Percentiles rank a stretch among this genome's conserved stretches.
phyloP scores from a whole-genome alignment of 352 stramenopile genomes.

The Pseudoperonospora humuli region DNA sequence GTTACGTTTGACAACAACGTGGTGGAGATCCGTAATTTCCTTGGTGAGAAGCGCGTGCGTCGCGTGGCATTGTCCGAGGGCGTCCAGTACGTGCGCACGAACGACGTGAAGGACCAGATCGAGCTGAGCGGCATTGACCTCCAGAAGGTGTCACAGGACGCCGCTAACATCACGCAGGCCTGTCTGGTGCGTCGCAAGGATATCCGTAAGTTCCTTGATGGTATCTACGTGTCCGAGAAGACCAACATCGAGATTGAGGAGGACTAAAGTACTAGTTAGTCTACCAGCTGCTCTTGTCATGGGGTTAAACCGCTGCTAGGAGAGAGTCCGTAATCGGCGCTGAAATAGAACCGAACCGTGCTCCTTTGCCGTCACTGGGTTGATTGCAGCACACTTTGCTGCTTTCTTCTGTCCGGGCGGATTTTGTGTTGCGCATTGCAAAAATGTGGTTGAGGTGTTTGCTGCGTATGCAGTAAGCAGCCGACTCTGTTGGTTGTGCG shows the following conservation, averaged over 20 bases:
- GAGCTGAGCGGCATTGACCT: constrained; percentile 98
- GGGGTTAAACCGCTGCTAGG: constrained; percentile 20
- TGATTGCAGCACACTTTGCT: constrained; percentile 60
- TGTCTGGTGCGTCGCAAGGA: constrained; percentile 84
- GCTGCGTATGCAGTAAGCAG: constrained; percentile 2
- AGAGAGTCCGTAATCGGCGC: constrained; percentile 29
- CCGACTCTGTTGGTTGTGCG: constrained; percentile 10
- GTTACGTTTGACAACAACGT: constrained; percentile 90
- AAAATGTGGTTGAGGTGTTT: constrained; percentile 9
- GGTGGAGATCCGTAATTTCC: constrained; percentile 99
- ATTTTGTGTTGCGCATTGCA: constrained; percentile 63
- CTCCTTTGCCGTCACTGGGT: constrained; percentile 84
- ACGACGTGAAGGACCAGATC: constrained; percentile 99
- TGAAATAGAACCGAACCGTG: constrained; percentile 37
- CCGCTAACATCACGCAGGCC: constrained; percentile 79
- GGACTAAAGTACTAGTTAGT: constrained; percentile 35
- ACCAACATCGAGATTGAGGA: constrained; percentile 67
- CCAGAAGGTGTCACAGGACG: constrained; percentile 91
- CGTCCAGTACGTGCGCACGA: constrained; percentile 92
- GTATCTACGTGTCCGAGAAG: constrained; percentile 99
- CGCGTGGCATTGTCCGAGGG: constrained; percentile 90
- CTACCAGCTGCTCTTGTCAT: constrained; percentile 8
- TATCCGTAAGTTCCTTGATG: constrained; percentile 99
- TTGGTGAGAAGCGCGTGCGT: constrained; percentile 98
- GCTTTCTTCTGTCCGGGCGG: constrained; percentile 88